Evolutionary conservation across 2,329 filamentous ascomycete genomes (phyloP).

Genomic region (Xylariaceae sp.): DNA sequence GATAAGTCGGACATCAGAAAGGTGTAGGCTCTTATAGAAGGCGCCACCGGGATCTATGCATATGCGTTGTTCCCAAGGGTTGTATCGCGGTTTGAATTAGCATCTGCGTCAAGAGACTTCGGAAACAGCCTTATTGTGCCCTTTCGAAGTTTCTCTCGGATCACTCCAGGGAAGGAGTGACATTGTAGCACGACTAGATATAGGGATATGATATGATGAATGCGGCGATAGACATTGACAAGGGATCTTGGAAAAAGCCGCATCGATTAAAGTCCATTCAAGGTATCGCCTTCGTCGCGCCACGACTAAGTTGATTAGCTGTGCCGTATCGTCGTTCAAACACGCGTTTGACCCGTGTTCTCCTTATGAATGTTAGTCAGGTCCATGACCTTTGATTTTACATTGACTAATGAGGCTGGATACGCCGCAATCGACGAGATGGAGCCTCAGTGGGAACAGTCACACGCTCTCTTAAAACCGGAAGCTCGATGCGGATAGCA

Average conservation of each 20-base stretch:
- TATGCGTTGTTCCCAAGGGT: conserved; percentile 64
- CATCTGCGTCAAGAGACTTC: conserved; percentile 36
- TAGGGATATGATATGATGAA: conserved; percentile 19
- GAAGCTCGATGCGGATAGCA: too few species aligned
- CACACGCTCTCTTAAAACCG: too few species aligned
- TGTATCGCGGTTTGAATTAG: conserved; percentile 52
- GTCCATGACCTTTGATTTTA: too few species aligned
- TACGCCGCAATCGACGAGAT: too few species aligned
- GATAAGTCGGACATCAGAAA: conserved; percentile 32
- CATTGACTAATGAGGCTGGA: too few species aligned
- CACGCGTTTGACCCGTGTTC: too few species aligned
- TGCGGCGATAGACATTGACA: conserved; percentile 31
- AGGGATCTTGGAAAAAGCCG: background rate
- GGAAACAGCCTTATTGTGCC: background rate
- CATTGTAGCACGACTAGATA: background rate
- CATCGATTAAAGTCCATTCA: too few species aligned
- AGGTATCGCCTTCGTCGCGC: too few species aligned
- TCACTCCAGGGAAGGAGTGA: background rate
- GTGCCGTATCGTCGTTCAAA: too few species aligned
- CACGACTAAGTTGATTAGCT: too few species aligned
- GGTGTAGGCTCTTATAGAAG: conserved; percentile 40
- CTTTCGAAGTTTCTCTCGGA: background rate
- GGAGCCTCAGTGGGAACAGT: too few species aligned
- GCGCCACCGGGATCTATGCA: conserved; percentile 52
- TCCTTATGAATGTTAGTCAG: too few species aligned